Evolutionary conservation across 768 basidiomycete species (phyloP).

Genomic region (Fomitopsis pulvina): DNA sequence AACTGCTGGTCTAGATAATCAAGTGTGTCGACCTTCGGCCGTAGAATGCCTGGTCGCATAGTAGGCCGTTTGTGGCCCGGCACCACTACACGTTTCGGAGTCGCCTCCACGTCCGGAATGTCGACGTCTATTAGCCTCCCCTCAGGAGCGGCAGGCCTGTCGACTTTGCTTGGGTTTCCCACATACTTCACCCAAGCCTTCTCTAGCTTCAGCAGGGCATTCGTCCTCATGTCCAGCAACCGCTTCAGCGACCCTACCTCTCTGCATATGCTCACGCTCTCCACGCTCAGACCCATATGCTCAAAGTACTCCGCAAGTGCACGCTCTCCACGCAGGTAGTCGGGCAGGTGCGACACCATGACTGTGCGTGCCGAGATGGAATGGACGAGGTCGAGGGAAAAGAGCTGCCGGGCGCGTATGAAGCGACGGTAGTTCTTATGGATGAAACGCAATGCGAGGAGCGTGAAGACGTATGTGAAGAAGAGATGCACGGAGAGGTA

Average conservation of each 20-base stretch:
- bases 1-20: slow-evolving; percentile 82
- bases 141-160: slow-evolving; percentile 28
- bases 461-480: slow-evolving; percentile 92
- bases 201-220: slow-evolving; percentile 76
- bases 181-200: slow-evolving; percentile 85
- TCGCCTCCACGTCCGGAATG: slow-evolving; percentile 44
- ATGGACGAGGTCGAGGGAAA: slow-evolving; percentile 90
- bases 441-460: slow-evolving; percentile 79
- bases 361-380: slow-evolving; percentile 93
- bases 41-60: slow-evolving; percentile 68
- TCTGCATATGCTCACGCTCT: slow-evolving; percentile 86
- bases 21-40: slow-evolving; percentile 76
- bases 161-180: slow-evolving; percentile 86
- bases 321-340: slow-evolving; percentile 79
- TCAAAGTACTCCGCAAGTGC: slow-evolving; percentile 93
- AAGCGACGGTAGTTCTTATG: slow-evolving; percentile 87
- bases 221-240: slow-evolving; percentile 73
- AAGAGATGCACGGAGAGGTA: slow-evolving; percentile 85
- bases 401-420: slow-evolving; percentile 86
- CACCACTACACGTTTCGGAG: slow-evolving; percentile 54
- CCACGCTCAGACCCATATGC: slow-evolving; percentile 77
- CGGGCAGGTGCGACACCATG: slow-evolving; percentile 77
- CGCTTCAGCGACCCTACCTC: slow-evolving; percentile 70
- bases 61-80: slow-evolving; percentile 76
- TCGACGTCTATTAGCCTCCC: slow-evolving; percentile 44